These are phyloP conservation scores for Kurtzmaniella quercitrusa DNA, from an alignment of 1,139 yeast genomes.

Conservation along the genomic window DNA sequence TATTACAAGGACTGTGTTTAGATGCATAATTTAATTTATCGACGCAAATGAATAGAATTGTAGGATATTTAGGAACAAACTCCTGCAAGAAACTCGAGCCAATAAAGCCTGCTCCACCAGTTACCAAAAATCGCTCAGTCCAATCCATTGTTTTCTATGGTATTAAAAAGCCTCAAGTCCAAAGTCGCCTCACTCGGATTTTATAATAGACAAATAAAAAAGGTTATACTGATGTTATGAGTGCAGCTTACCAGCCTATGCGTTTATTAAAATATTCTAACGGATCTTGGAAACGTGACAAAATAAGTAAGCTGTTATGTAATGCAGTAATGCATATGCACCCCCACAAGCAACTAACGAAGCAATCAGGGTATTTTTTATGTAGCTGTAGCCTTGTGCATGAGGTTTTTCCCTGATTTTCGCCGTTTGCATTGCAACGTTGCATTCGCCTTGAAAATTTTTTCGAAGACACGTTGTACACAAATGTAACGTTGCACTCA, in stretches of 20 bases:
- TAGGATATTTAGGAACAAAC: constrained; percentile 34
- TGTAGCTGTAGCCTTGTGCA: not conserved
- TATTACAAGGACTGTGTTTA: constrained; percentile 11
- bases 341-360: not conserved
- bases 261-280: too few species aligned
- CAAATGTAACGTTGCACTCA: constrained; percentile 16
- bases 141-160: not conserved
- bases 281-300: not conserved
- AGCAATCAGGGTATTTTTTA: not conserved
- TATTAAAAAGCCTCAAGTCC: too few species aligned
- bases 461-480: not conserved
- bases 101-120: constrained; percentile 62
- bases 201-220: too few species aligned
- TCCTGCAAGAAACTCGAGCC: constrained; percentile 48
- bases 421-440: constrained; percentile 15
- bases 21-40: constrained; percentile 44
- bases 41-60: constrained; percentile 38
- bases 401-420: not conserved
- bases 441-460: constrained; percentile 9
- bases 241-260: too few species aligned
- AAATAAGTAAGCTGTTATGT: too few species aligned
- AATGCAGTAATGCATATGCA: not conserved
- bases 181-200: too few species aligned
- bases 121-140: constrained; percentile 24
- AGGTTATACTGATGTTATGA: too few species aligned